phyloP scores from a whole-genome alignment of 306 rosid species.

The Prunus kanzakura region DNA sequence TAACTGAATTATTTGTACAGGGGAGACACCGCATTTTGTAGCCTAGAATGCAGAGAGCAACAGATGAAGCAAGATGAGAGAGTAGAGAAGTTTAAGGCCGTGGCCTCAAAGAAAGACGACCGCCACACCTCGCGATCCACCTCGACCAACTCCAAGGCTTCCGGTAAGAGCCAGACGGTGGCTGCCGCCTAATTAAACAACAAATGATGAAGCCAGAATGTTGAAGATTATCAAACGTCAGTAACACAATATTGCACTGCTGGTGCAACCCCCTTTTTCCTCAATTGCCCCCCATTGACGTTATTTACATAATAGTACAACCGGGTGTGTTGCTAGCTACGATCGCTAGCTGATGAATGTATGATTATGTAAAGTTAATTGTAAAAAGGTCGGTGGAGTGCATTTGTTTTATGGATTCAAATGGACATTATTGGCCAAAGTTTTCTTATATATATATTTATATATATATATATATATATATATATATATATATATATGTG shows the following conservation, averaged over 20 bases:
- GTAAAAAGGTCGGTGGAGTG: constrained; percentile 12
- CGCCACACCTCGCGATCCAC: constrained; percentile 30
- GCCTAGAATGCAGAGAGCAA: constrained; percentile 80
- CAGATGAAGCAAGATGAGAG: constrained; percentile 67
- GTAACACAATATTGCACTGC: neutral
- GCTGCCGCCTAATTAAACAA: constrained; percentile 32
- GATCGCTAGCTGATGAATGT: neutral
- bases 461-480: neutral
- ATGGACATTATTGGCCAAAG: constrained; percentile 6
- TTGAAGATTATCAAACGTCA: neutral
- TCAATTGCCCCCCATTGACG: constrained; percentile 8
- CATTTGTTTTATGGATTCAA: constrained; percentile 11
- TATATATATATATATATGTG: neutral
- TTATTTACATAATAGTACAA: neutral
- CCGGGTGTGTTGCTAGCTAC: neutral
- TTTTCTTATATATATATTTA: neutral
- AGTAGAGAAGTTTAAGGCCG: constrained; percentile 38
- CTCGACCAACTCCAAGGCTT: constrained; percentile 17
- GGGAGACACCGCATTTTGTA: constrained; percentile 94
- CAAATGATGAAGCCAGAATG: neutral
- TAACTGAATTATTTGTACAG: constrained; percentile 29
- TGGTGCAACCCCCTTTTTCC: neutral
- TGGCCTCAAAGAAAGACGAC: constrained; percentile 24
- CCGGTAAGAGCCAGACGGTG: constrained; percentile 35
- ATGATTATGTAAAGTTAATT: constrained; percentile 7